Evolutionary conservation across 2,329 filamentous ascomycete species (phyloP), one percentile per base, ranked within the genome.

Genomic region (Aspergillus caelatus): DNA sequence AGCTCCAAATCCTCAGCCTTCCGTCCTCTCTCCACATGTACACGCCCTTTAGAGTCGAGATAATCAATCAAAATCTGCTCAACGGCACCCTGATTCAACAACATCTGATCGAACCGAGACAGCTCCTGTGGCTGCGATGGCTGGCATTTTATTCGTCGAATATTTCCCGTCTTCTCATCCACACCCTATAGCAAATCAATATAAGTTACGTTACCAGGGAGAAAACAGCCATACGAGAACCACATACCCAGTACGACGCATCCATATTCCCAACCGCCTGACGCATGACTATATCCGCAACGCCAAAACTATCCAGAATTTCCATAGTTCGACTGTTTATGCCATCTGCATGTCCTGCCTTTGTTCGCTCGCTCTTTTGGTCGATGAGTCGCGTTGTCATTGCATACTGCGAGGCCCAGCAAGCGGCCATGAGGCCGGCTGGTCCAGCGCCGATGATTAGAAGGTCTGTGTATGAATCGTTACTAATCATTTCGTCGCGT

Each of bases 301-400:
- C 85, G 0, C 88, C 89, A 67, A 92, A 89, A 61, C 85, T 88
- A 68, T 92, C 88, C 58, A 92, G 86, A n/a, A 92, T 90, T 74
- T 92, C 88, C 2, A 91, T 79, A 0, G 87, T 90, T 1, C 89
- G 86, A 64, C 84, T 86, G 74, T 91, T 87, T 4, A 89, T 77
- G 2, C 85, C 86, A 68, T 85, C 83, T 1, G 82, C 82, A 67
- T 84, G 81, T 1, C 77, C 75, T 14, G 72, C 71, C n/a, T 67
- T 36, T 2, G 69, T 71, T 14, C 58, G 65, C 3, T 56, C 32
- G 2, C 32, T 12, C 28, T 72, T 68, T 45, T 64, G 34, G 7
- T 74, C 71, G 26, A 73, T 68, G 2, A 73, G 66, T 1, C 66
- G 61, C 0, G 67, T 67, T 6, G 54, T 62, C 28, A 73, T 67